Base-by-base conservation (phyloP, 1,284 basidiomycete genomes). In the Bondarzewia mesenterica region DNA sequence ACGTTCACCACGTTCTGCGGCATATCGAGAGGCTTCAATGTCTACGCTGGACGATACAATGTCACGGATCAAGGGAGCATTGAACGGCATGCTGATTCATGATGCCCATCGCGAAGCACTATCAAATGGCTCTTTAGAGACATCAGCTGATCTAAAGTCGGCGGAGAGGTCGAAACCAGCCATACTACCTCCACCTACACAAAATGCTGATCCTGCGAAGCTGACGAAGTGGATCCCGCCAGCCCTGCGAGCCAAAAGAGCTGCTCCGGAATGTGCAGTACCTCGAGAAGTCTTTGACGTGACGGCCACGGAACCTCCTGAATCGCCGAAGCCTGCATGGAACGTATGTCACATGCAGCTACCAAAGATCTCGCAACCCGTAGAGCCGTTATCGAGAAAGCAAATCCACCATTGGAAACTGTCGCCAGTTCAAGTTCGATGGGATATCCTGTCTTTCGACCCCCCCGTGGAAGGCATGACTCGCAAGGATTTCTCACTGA, bases 51-150 rank as follows among this genome's bases (percentile, higher is more conserved):
- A 93, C 58, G 85, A 91, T 59, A 81, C 83, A 47, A 86, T 96
- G 76, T 90, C 87, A 5, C 78, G 91, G 25, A 91, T 96, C 58
- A 92, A 88, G 60, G 90, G 88, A 20, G 92, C 85, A 4, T 68
- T 95, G 59, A 77, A 81, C 60, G 77, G 75, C 35, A 86, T 89
- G 77, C 80, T 86, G 47, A 66, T 72, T 16, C 63, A 62, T 15
- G 68, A 72, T 5, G 46, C 54, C 16, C 46, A 56, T 36, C 46
- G 44, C 8, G 49, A 45, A 42, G 12, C 46, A 10, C 48, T 49
- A 22, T 46, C 46, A 44, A 37, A 46, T 40, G 35, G 26, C 22
- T 52, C 48, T 36, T 49, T 53, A 15, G 64, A 65, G 14, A 37
- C 38, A 15, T 14, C 42, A 23, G 21, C 39, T 15, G 39, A 37